phyloP scores from a whole-genome alignment of 371 early-diverging fungal genomes.

The Mortierella sp. region DNA sequence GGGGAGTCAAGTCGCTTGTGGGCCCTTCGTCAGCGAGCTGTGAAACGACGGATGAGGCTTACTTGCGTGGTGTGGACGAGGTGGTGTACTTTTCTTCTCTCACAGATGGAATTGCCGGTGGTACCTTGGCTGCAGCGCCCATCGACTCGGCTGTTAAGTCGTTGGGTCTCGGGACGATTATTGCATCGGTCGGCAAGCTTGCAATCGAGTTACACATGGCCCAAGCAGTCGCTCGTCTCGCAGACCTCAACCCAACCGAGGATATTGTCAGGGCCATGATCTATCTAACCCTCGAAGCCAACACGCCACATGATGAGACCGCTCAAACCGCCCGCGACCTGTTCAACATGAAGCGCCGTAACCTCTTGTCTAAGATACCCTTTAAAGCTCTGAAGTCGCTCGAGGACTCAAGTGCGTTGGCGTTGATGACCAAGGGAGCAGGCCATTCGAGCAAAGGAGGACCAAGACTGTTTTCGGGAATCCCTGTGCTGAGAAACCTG shows the following conservation, averaged over 20 bases:
- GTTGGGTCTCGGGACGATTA: constrained; percentile 14
- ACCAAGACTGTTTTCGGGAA: constrained; percentile 7
- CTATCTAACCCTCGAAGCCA: constrained; percentile 21
- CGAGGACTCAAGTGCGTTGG: constrained; percentile 11
- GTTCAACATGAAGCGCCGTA: not conserved
- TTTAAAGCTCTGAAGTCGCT: not conserved
- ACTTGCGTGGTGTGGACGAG: constrained; percentile 25
- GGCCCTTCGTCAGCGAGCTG: not conserved
- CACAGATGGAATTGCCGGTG: constrained; percentile 32
- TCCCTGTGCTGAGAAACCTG: constrained; percentile 27
- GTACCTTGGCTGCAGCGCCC: constrained; percentile 18
- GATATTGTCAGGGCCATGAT: constrained; percentile 23
- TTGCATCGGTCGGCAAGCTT: constrained; percentile 27
- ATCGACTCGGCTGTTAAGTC: constrained; percentile 14
- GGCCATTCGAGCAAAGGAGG: constrained; percentile 1
- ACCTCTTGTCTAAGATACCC: constrained; percentile 7
- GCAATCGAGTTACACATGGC: constrained; percentile 41
- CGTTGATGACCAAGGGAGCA: constrained; percentile 28
- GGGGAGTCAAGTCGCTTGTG: constrained; percentile 20
- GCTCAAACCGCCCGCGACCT: constrained; percentile 27
- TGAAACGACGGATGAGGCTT: constrained; percentile 20
- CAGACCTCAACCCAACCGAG: constrained; percentile 28
- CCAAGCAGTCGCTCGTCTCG: constrained; percentile 26
- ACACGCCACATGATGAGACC: not conserved
- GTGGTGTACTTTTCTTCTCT: constrained; percentile 24